phyloP scores from a whole-genome alignment of 176 grass and related monocot genomes.

The Olyra latifolia region DNA sequence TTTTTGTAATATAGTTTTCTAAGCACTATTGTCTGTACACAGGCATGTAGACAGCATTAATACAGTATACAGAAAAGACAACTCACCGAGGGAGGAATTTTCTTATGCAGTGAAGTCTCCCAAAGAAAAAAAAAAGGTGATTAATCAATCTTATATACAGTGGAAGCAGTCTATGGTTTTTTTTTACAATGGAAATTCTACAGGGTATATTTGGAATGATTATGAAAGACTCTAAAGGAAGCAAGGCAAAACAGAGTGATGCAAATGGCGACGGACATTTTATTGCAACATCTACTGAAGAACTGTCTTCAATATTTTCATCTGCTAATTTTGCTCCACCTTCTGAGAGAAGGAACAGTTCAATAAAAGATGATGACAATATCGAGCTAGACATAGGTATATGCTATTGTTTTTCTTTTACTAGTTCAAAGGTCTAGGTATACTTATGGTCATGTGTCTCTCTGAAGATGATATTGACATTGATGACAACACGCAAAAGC shows the following conservation, averaged over 20 bases:
- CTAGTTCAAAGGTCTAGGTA: background rate
- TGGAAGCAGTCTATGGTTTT: constrained; percentile 3
- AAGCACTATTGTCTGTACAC: constrained; percentile 32
- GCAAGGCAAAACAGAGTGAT: constrained; percentile 62
- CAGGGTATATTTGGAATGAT: constrained; percentile 89
- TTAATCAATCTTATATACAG: constrained; percentile 14
- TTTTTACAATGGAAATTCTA: constrained; percentile 31
- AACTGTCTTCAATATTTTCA: constrained; percentile 76
- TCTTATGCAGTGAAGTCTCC: constrained; percentile 59
- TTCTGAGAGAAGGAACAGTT: constrained; percentile 58
- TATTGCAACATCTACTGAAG: constrained; percentile 47
- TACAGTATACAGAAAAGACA: constrained; percentile 63
- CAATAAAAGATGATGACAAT: constrained; percentile 55
- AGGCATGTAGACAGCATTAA: constrained; percentile 75
- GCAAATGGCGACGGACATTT: constrained; percentile 49
- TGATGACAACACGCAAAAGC: constrained; percentile 68
- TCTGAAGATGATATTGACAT: constrained; percentile 87
- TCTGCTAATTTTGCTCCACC: constrained; percentile 52
- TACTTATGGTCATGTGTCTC: constrained; percentile 28
- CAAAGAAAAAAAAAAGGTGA: constrained; percentile 93
- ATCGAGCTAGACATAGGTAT: constrained; percentile 83
- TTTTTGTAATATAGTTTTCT: constrained; percentile 21
- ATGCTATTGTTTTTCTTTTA: constrained; percentile 29
- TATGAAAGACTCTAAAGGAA: constrained; percentile 87
- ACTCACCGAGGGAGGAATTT: constrained; percentile 49